A percentile compares a stretch with the other conserved stretches of the same genome.
Evolutionary conservation across 2,329 filamentous ascomycete genomes (phyloP).

Genomic region (Aspergillus sp.): DNA sequence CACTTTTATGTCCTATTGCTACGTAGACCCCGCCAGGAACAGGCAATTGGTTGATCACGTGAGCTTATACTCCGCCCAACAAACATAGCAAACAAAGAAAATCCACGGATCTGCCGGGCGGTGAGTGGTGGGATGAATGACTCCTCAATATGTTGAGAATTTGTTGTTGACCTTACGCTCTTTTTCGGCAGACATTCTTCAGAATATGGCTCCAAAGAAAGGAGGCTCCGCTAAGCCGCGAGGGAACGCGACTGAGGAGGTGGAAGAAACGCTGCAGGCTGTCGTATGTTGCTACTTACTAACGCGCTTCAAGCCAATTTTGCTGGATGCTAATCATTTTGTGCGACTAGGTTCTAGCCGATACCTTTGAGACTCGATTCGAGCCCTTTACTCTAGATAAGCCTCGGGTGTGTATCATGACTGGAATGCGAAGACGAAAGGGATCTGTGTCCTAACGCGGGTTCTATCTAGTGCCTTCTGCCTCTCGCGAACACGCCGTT

Average conservation of each 20-base stretch:
- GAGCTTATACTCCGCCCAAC: neutral
- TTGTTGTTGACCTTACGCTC: constrained; percentile 2
- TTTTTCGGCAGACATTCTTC: constrained; percentile 4
- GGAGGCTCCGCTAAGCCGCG: constrained; percentile 37
- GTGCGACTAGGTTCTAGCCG: constrained; percentile 73
- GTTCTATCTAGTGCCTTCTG: constrained; percentile 74
- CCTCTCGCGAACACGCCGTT: constrained; percentile 91
- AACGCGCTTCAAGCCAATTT: neutral
- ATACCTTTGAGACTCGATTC: constrained; percentile 93
- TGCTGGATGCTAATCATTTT: constrained; percentile 18
- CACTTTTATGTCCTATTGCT: too few species aligned
- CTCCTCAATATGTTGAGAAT: constrained; percentile 30
- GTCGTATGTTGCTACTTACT: constrained; percentile 52
- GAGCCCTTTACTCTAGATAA: constrained; percentile 85
- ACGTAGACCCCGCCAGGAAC: neutral
- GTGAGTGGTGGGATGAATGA: constrained; percentile 27
- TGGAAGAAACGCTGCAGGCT: constrained; percentile 66
- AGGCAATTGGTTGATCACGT: neutral
- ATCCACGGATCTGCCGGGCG: constrained; percentile 17
- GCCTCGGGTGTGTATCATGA: constrained; percentile 69
- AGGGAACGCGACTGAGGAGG: constrained; percentile 57
- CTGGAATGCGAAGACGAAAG: neutral
- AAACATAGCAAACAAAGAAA: constrained; percentile 33
- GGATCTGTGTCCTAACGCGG: constrained; percentile 8
- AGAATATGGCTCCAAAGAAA: constrained; percentile 43